Evolutionary conservation across 371 early-diverging fungal species (phyloP), one percentile per base, ranked within the genome.

Genomic region (Apophysomyces trapeziformis): DNA sequence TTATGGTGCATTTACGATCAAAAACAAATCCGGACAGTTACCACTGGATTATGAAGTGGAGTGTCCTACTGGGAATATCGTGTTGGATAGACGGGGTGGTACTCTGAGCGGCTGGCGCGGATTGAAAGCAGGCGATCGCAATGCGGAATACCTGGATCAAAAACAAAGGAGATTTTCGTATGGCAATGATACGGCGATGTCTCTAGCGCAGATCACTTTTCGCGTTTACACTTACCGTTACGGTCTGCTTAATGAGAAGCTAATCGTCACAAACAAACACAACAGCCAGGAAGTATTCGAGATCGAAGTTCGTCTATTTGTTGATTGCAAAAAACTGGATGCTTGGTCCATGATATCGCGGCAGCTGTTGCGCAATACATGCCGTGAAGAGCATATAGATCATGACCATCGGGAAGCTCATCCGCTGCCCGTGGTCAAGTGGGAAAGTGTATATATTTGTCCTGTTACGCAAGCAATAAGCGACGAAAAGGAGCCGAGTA

Each of bases 251-350:
- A 80, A 78, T 11, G 90, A 92, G 45, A 78, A 78, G 7, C 75
- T 93, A 16, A 65, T 80, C 54, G 85, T 90, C 4, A 85, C 83
- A 26, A 95, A 95, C 79, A 73, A 85, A 61, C 86, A 91, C 73
- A 92, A 93, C 63, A 82, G 89, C 14, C 77, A 80, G 36, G 90
- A 92, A 62, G 75, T 80, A 35, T 79, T 90, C 66, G 79, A 80
- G 43, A 83, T 92, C 60, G 87, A 89, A 64, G 83, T 91, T 4
- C 84, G 88, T 7, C 70, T 90, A 7, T 92, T 92, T 77, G 88
- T 89, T 16, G 90, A 92, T 54, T 76, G 75, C 37, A 77, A 77
- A 21, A 75, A 69, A 13, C 58, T 81, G n/a, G 74, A 75, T 63
- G 70, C 74, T 5, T 77, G 75, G 74, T 32, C 68, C 1, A 38